Evolutionary conservation across 768 basidiomycete species (phyloP), one percentile per base, ranked within the genome.

Genomic region (Mycena amicta): DNA sequence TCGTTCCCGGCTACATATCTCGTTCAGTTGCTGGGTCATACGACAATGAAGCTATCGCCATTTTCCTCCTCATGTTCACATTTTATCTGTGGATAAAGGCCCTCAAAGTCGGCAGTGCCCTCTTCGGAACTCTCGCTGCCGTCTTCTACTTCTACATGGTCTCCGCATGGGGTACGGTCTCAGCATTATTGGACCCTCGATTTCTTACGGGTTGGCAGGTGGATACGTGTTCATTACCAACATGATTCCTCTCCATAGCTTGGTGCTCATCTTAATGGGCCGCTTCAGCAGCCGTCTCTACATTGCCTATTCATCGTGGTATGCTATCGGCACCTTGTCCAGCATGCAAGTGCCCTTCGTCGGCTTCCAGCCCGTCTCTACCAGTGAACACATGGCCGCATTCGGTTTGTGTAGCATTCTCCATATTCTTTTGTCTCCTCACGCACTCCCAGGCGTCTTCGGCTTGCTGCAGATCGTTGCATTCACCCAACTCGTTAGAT

Each of bases 141-240:
- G 76, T 98, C 3, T 98, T 98, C 77, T 99, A 99, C 77, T 98
- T 98, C 66, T 99, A 98, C 83, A 99, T 99, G 97, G 97, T 99
- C n/a, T 96, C 97, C 52, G 97, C 97, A 28, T 99, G 97, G 97
- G 97, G 96, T 90, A 66, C 57, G 83, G 75, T 4, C 47, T 33
- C 3, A 26, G n/a, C n/a, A n/a, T n/a, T n/a, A 28, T 12, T 28
- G 31, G 29, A 18, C 52, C 37, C 37, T 26, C 20, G 16, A 56
- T 47, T 50, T 20, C 43, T 22, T 25, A 11, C 8, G n/a, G 6
- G 29, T 31, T 30, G 12, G 50, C 53, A 93, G 92, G 93, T 80
- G 94, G 95, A 64, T 99, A 98, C 75, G 97, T 91, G 0, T 99
- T 99, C 82, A 99, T 99, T 73, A 99, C 97, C 46, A 99, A 99